Conservation (phyloP, 2,329 filamentous ascomycete genomes). For the Didymella exigua region DNA sequence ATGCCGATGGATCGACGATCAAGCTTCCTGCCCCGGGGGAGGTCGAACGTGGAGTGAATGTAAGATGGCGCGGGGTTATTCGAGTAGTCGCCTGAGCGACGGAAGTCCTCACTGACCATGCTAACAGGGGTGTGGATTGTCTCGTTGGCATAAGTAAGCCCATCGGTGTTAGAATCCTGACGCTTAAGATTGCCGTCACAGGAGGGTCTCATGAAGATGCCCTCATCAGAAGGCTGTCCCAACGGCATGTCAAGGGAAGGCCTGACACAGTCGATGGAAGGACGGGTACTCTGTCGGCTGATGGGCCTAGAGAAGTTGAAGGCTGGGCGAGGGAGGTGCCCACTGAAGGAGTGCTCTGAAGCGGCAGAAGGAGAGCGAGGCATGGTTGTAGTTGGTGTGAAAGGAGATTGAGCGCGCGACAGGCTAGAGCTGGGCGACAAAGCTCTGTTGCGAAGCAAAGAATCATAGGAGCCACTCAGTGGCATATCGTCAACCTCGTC, state of each 20-base stretch:
- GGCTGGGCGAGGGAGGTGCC: slow-evolving; percentile 69
- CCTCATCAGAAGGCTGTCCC: slow-evolving; percentile 47
- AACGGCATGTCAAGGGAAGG: slow-evolving; percentile 45
- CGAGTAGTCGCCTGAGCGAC: slow-evolving; percentile 59
- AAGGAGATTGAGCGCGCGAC: slow-evolving; percentile 65
- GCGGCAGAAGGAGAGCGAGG: slow-evolving; percentile 82
- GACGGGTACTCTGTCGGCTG: slow-evolving; percentile 70
- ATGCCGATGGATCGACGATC: slow-evolving; percentile 61
- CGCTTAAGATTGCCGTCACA: slow-evolving; percentile 46
- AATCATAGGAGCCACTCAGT: slow-evolving; percentile 64
- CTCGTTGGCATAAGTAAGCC: slow-evolving; percentile 67
- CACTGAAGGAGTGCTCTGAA: slow-evolving; percentile 75
- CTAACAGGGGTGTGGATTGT: slow-evolving; percentile 72
- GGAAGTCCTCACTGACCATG: slow-evolving; percentile 72
- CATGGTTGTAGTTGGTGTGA: slow-evolving; percentile 65
- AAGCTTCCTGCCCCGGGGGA: slow-evolving; percentile 81
- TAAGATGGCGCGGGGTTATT: slow-evolving; percentile 70
- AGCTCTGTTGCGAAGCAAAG: slow-evolving; percentile 70
- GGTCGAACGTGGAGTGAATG: slow-evolving; percentile 80
- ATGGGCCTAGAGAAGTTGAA: slow-evolving; percentile 95
- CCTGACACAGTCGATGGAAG: slow-evolving; percentile 48
- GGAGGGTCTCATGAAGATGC: slow-evolving; percentile 46
- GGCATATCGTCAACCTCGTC: slow-evolving; percentile 73
- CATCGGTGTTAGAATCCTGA: slow-evolving; percentile 49
- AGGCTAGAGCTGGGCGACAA: slow-evolving; percentile 73